Base-by-base conservation (phyloP, 192 early-diverging fungal genomes). In the Phycomyces nitens region DNA sequence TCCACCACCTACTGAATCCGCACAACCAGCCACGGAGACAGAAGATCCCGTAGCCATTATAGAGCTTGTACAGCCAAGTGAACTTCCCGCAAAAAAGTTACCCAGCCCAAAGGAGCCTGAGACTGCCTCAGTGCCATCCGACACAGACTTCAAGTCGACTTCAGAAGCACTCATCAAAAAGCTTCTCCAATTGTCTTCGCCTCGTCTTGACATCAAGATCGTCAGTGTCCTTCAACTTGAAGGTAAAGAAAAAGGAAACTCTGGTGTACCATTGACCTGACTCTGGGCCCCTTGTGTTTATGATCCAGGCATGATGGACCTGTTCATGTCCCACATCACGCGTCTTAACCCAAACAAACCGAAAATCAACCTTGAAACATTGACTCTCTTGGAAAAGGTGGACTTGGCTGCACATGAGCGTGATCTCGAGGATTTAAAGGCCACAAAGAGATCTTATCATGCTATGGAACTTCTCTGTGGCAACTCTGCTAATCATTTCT, bases 381-480 rank as follows among this genome's bases (percentile, higher is more conserved):
- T 44, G 20, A 47, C 51, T 41, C 60, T 61, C 4, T 23, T 22
- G 22, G 53, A 60, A 38, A 54, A 56, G 26, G 53, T 73, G 23
- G 20, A 49, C 10, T 61, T 47, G 21, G 49, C 60, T 3, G 7
- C 38, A 20, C 71, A 53, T 49, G 43, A 62, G 24, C 60, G 71
- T 38, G 71, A 73, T 42, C 29, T 20, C 11, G 18, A 38, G 12
- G 71, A 73, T 39, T 14, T 62, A 29, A 49, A 67, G 9, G 71
- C 71, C 9, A 68, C 55, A 34, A 73, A 73, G 62, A 34, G 71
- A 50, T 73, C 71, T 2, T 73, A 73, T 53, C 71, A 73, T 59
- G 71, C 65, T 22, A 73, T 73, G 71, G 71, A 73, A 26, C 43
- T 73, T 34, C 29, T 73, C 26, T 62, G 50, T 34, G 65, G 65